phyloP scores from a whole-genome alignment of 2,329 filamentous ascomycete genomes.

The Claviceps humidiphila region DNA sequence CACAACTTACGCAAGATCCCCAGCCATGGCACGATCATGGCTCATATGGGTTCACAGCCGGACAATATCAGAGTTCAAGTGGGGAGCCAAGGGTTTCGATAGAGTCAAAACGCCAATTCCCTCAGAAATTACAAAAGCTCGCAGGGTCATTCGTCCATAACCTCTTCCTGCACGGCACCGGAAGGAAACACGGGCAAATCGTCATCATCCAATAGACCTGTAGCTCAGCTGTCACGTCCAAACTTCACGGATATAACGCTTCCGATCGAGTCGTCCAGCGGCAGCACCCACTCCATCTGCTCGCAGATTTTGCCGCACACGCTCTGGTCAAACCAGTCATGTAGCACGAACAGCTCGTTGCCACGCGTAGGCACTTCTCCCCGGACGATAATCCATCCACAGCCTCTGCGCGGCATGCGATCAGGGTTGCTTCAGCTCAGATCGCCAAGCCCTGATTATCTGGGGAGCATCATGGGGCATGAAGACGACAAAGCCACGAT shows the following conservation, averaged over 20 bases:
- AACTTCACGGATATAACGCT: neutral
- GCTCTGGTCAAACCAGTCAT: conserved; percentile 5
- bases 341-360: conserved; percentile 6
- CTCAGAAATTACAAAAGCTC: conserved; percentile 2
- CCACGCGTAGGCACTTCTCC: conserved; percentile 1
- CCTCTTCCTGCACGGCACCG: neutral
- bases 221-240: neutral
- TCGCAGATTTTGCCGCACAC: conserved; percentile 1
- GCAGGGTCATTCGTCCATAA: neutral
- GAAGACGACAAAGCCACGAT: neutral
- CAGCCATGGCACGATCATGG: neutral
- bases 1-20: neutral
- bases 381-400: conserved; percentile 12
- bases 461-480: conserved; percentile 3
- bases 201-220: neutral
- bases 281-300: conserved; percentile 4
- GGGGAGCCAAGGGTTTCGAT: conserved; percentile 16
- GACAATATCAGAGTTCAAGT: conserved; percentile 15
- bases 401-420: conserved; percentile 9
- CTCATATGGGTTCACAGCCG: neutral
- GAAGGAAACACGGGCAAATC: neutral
- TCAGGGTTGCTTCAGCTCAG: conserved; percentile 2
- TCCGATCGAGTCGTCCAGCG: conserved; percentile 2
- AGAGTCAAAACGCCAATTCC: conserved; percentile 13
- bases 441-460: neutral